These are phyloP conservation scores for Entelexis sorbosivorans DNA, from an alignment of 1,139 yeast species.

Conservation along the genomic window DNA sequence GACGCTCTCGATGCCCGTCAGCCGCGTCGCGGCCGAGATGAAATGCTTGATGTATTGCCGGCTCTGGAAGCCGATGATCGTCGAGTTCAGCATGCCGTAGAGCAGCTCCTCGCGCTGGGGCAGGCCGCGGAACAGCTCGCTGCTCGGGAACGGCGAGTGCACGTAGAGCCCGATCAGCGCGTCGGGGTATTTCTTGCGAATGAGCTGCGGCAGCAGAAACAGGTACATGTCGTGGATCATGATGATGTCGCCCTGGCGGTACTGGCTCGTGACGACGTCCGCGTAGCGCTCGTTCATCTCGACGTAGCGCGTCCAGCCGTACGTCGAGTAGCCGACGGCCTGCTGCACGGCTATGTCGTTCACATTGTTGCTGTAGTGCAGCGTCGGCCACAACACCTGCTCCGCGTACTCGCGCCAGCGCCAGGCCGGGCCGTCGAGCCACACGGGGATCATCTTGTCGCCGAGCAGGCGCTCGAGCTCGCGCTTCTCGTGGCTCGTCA, in stretches of 20 bases:
- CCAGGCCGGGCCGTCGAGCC: slow-evolving; percentile 66
- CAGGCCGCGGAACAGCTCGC: slow-evolving; percentile 85
- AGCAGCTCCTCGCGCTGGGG: slow-evolving; percentile 71
- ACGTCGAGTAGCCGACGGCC: slow-evolving; percentile 37
- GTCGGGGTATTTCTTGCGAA: slow-evolving; percentile 70
- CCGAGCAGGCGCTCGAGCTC: slow-evolving; percentile 19
- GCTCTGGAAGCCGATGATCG: slow-evolving; percentile 75
- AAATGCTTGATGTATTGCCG: slow-evolving; percentile 83
- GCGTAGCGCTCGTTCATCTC: slow-evolving; percentile 84
- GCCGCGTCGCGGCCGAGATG: slow-evolving; percentile 74
- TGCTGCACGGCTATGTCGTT: slow-evolving; percentile 18
- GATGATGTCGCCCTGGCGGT: slow-evolving; percentile 81
- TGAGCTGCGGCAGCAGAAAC: slow-evolving; percentile 69
- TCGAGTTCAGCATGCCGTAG: slow-evolving; percentile 87
- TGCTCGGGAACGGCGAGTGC: slow-evolving; percentile 83
- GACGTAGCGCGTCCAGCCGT: slow-evolving; percentile 88
- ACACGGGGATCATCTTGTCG: slow-evolving; percentile 49
- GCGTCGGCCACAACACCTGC: slow-evolving; percentile 82
- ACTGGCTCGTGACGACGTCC: slow-evolving; percentile 57
- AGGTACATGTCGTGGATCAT: slow-evolving; percentile 94
- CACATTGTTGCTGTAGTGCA: slow-evolving; percentile 73
- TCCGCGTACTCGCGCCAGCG: slow-evolving; percentile 74
- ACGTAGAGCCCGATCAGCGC: slow-evolving; percentile 74
- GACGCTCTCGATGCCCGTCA: slow-evolving; percentile 53
- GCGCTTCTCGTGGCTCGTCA: slow-evolving; percentile 20